Evolutionary conservation across 352 stramenopile genomes (phyloP), one percentile per base, ranked within the genome.

Genomic region (Achlya hypogyna): DNA sequence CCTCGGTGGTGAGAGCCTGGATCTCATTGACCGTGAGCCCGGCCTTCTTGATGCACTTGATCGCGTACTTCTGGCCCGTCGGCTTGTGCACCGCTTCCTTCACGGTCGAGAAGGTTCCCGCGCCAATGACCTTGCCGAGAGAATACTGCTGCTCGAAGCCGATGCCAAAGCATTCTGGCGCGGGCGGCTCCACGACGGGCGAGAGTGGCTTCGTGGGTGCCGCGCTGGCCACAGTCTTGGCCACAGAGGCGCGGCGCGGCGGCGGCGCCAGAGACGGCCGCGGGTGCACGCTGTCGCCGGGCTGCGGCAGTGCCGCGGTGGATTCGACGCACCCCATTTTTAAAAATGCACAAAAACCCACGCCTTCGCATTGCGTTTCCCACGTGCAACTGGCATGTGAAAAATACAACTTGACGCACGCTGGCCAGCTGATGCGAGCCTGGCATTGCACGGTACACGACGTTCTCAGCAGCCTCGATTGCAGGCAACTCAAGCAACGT

Each of bases 31-130:
- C 77, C 53, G 83, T 78, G n/a, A 97, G 69, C 12, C 86, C 87
- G 5, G 89, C 78, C 62, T 87, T 84, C 75, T 97, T 96, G 54
- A 97, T 94, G 72, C 87, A 95, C 70, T 97, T 97, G 69, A 97
- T 91, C 34, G 90, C 90, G 53, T 95, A 95, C 70, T 88, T 82
- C 52, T 96, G 79, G 18, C 75, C 73, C 42, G 86, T 89, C 16
- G 84, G 78, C 65, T 96, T 96, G 69, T 95, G 82, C 18, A 84
- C 84, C 32, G 79, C 86, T 51, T 88, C 77, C 45, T 87, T 86
- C 42, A 97, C 90, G 47, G 96, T 83, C 1, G 86, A 95, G 74
- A 95, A 97, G 4, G 86, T 95, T 43, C 90, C 90, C 45, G 86
- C 93, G 40, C 90, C 90, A 59, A 97, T 88, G 65, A 87, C 81